These are phyloP conservation scores for Yamadazyma taylorii DNA, from an alignment of 1,139 yeast species.

Conservation along the genomic window DNA sequence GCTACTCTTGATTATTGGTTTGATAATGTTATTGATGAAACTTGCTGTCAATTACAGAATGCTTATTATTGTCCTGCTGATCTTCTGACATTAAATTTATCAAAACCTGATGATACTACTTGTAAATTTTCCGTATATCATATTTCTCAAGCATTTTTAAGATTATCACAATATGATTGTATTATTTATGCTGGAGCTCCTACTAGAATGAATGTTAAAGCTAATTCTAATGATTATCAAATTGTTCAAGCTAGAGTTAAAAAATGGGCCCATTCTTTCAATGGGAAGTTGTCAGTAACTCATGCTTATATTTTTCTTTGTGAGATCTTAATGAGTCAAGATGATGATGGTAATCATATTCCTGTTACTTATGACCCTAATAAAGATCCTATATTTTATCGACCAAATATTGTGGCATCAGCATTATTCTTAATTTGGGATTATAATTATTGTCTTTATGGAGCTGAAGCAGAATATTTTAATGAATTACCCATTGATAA, in stretches of 20 bases:
- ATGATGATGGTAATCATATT: constrained; percentile 21
- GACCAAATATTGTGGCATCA: constrained; percentile 56
- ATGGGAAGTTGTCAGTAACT: constrained; percentile 38
- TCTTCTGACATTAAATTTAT: constrained; percentile 5
- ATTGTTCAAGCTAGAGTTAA: constrained; percentile 46
- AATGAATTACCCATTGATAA: constrained; percentile 8
- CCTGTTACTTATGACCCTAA: constrained; percentile 43
- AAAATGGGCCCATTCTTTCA: constrained; percentile 40
- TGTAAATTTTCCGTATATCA: constrained; percentile 59
- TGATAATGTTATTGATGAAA: constrained; percentile 25
- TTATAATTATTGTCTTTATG: constrained; percentile 49
- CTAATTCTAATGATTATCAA: constrained; percentile 48
- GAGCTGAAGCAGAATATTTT: constrained; percentile 49
- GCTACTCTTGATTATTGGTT: constrained; percentile 62
- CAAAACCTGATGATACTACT: constrained; percentile 27
- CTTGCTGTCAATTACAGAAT: constrained; percentile 29
- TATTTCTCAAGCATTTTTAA: constrained; percentile 63
- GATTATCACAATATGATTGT: constrained; percentile 66
- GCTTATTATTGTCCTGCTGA: constrained; percentile 17
- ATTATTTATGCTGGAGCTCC: constrained; percentile 77
- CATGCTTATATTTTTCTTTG: constrained; percentile 58
- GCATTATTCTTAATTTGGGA: constrained; percentile 58
- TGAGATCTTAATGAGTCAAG: constrained; percentile 53
- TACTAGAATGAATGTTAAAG: constrained; percentile 67
- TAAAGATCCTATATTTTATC: constrained; percentile 51